Percentiles rank a stretch among this genome's conserved stretches.
Conservation (phyloP, 495 filamentous ascomycete genomes). For the Daldinia childiae region DNA sequence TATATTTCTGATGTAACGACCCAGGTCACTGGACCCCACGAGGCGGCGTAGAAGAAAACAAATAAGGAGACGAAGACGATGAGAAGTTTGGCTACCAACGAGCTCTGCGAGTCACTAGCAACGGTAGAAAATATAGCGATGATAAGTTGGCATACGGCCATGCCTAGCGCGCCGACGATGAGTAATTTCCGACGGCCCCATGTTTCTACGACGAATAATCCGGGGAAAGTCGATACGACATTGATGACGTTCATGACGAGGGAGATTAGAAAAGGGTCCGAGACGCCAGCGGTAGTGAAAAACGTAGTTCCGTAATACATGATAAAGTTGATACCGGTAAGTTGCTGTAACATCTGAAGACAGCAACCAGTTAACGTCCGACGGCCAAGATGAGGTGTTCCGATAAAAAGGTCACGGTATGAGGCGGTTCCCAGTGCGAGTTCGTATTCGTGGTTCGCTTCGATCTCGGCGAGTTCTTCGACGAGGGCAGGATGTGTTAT, state of each 20-base stretch:
- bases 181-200: conserved; percentile 79
- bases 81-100: conserved; percentile 69
- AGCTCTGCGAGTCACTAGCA: conserved; percentile 52
- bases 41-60: conserved; percentile 85
- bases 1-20: conserved; percentile 86
- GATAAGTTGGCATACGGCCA: conserved; percentile 76
- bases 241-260: conserved; percentile 83
- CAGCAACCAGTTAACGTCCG: conserved; percentile 65
- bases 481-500: conserved; percentile 77
- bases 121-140: conserved; percentile 74
- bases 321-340: conserved; percentile 67
- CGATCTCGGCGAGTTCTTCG: conserved; percentile 85
- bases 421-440: conserved; percentile 75
- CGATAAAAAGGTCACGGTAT: conserved; percentile 76
- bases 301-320: conserved; percentile 85
- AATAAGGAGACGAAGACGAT: conserved; percentile 82
- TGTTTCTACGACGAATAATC: conserved; percentile 78
- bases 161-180: conserved; percentile 76
- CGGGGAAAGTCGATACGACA: conserved; percentile 75
- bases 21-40: conserved; percentile 86
- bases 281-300: conserved; percentile 72
- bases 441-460: conserved; percentile 90
- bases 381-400: conserved; percentile 64
- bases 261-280: conserved; percentile 72
- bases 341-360: conserved; percentile 68